Evolutionary conservation across 2,329 filamentous ascomycete species (phyloP), one percentile per base, ranked within the genome.

Genomic region (Cytospora chrysosperma): DNA sequence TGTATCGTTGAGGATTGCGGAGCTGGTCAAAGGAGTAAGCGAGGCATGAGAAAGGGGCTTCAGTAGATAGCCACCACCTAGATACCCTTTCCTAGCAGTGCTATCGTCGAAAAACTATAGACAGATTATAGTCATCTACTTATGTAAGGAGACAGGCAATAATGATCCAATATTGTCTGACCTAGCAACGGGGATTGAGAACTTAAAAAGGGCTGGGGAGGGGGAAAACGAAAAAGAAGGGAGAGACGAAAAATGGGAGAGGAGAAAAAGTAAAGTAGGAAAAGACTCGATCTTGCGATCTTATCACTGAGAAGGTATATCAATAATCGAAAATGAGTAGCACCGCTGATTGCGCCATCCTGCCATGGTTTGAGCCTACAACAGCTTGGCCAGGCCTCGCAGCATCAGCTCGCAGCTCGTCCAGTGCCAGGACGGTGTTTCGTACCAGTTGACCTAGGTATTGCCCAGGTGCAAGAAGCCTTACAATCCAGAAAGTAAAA

Each of bases 1-100:
- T 9, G 73, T 75, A 40, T 75, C 73, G 1, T 28, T 67, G n/a
- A 68, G 37, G 28, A 72, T 76, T 30, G 74, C 74, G 0, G 68
- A 61, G 49, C 50, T 76, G 64, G 28, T 76, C n/a, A 62, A 65
- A 51, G 56, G 47, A 4, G 59, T 65, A 10, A 67, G 57, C 49
- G 40, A 19, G n/a, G 21, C 24, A 4, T 63, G 26, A 56, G 21
- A 10, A 47, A 15, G 19, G 13, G 8, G n/a, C n/a, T 4, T 47
- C 4, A 12, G 21, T 21, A 9, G 24, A 47, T 24, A 3, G 24
- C 13, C 19, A 40, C n/a, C 21, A 12, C 21, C 21, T 21, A 47
- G n/a, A 24, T 24, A 24, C n/a, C n/a, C 10, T 12, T 5, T 6
- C 10, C 10, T 5, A 24, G n/a, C 3, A 24, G 24, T 47, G 9